Conservation (phyloP, 2,329 filamentous ascomycete species). For the Helicocarpus griseus region DNA sequence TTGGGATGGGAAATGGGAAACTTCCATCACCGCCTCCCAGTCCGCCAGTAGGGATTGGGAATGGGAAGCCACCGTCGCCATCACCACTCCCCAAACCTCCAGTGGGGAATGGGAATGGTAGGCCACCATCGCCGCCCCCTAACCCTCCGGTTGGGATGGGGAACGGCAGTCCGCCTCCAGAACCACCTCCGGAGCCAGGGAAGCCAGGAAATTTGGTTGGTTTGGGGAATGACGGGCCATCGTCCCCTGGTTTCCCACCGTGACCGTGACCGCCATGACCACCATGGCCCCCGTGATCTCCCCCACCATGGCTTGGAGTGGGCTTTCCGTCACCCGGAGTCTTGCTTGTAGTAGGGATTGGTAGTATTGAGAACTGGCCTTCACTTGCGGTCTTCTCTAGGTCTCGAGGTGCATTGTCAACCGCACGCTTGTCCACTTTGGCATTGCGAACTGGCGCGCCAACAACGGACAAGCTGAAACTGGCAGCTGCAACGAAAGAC, state of each 20-base stretch:
- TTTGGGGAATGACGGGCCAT: too few species aligned
- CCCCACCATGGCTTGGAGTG: too few species aligned
- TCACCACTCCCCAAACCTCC: too few species aligned
- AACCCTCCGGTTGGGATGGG: too few species aligned
- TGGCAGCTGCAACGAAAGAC: not conserved
- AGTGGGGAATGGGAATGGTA: too few species aligned
- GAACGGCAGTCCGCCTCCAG: not conserved
- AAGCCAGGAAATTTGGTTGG: too few species aligned
- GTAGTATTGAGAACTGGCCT: not conserved
- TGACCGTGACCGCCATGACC: not conserved
- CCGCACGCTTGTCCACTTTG: not conserved
- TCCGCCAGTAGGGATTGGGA: not conserved
- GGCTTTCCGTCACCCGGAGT: not conserved
- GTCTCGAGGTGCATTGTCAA: not conserved
- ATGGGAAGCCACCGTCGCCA: too few species aligned
- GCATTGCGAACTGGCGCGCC: not conserved
- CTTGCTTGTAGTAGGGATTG: not conserved
- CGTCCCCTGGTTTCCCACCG: too few species aligned
- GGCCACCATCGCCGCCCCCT: too few species aligned
- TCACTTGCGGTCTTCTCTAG: too few species aligned
- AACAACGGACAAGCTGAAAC: not conserved
- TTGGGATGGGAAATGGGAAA: not conserved
- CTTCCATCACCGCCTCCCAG: not conserved
- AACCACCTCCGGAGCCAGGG: not conserved
- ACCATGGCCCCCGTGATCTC: not conserved